These are phyloP conservation scores for Pseudognaphalium luteoalbum DNA, from an alignment of 129 eudicot species.

Conservation along the genomic window DNA sequence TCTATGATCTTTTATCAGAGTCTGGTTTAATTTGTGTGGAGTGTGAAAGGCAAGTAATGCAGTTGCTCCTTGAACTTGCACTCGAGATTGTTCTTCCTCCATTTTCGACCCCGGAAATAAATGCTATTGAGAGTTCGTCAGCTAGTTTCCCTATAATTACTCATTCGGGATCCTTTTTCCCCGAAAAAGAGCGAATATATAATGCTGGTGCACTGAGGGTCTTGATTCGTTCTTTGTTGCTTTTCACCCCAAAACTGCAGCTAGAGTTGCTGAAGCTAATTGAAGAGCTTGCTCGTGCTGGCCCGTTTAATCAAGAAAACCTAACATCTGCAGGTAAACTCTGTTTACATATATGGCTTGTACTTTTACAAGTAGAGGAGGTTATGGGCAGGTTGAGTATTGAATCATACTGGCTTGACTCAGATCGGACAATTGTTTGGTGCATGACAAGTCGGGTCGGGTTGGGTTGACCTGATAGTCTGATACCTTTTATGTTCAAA, in stretches of 20 bases:
- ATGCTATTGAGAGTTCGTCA: conserved; percentile 41
- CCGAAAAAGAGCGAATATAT: conserved; percentile 72
- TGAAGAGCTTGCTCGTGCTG: conserved; percentile 81
- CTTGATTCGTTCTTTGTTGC: conserved; percentile 78
- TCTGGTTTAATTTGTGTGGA: conserved; percentile 90
- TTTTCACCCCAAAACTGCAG: conserved; percentile 92
- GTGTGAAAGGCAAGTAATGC: conserved; percentile 87
- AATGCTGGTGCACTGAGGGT: conserved; percentile 90
- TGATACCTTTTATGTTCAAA: not conserved
- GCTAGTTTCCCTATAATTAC: conserved; percentile 50
- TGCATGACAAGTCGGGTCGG: not conserved
- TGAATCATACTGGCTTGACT: not conserved
- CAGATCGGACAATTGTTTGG: not conserved
- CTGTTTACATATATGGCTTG: not conserved
- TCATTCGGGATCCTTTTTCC: conserved; percentile 60
- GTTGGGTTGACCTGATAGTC: not conserved
- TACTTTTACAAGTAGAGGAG: conserved; percentile 10
- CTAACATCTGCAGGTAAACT: conserved; percentile 84
- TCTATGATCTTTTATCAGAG: conserved; percentile 87
- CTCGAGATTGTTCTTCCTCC: conserved; percentile 93
- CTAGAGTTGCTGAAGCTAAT: conserved; percentile 76
- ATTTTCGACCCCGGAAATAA: conserved; percentile 57
- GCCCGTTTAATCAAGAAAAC: conserved; percentile 91
- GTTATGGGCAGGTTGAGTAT: not conserved
- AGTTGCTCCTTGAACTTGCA: conserved; percentile 84